Base-by-base conservation (phyloP, 2,329 filamentous ascomycete genomes). In the Rhynchosporium agropyri region DNA sequence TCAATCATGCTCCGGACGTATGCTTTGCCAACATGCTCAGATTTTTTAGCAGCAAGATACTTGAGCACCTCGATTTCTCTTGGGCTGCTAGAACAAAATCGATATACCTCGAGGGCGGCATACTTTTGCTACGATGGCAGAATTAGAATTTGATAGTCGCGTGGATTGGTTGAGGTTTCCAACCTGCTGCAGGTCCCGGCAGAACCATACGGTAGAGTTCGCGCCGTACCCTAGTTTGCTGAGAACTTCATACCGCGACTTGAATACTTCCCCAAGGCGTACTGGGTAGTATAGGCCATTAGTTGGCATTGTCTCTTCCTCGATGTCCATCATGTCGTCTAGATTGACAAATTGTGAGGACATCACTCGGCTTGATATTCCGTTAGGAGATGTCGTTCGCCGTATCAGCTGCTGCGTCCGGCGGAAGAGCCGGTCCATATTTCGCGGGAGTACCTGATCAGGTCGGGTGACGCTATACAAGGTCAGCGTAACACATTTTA, bases 141-240 rank as follows among this genome's bases (percentile, higher is more conserved):
- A 46, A 46, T 46, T 46, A 46, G 43, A 26, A 46, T 46, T 46
- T 50, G n/a, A 20, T 20, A 20, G 20, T 20, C 20, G 20, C 20
- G 20, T 20, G 20, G 20, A 20, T 20, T 20, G 20, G 20, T 20
- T 20, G 20, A 20, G 20, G 20, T 20, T 20, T 20, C 10, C 26
- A 31, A 33, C 48, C 48, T 50, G 29, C 26, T 12, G 12, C 9
- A 50, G 48, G 13, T 50, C 48, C 4, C 29, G 26, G 10, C 48
- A 50, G 29, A 50, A 33, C 48, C 48, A 50, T 12, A 33, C 29
- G 26, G 48, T 50, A 3, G 48, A 50, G 48, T 29, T 50, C 48
- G 48, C 33, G 49, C 49, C 49, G 15, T 53, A 53, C 4, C 49
- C 49, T n/a, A 53, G 49, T 38, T 53, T 53, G 29, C 29, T 38